Conservation (phyloP, 129 eudicot genomes). For the Saposhnikovia divaricata region DNA sequence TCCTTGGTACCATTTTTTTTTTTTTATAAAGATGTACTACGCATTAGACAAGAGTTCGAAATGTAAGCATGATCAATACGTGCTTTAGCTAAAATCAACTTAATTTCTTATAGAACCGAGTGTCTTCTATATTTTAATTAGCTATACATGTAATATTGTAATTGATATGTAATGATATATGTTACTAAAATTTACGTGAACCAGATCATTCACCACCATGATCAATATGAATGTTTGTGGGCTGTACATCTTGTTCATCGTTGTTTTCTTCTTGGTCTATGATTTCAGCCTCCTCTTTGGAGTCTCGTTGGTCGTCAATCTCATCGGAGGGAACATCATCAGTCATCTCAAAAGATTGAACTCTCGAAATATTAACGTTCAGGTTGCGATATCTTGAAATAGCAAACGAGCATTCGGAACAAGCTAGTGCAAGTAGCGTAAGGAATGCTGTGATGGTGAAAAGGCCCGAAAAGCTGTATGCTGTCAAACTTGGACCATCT, state of each 20-base stretch:
- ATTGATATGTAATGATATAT: background rate
- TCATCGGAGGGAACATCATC: background rate
- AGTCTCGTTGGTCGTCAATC: background rate
- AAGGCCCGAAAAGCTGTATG: slow-evolving; percentile 3
- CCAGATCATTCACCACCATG: background rate
- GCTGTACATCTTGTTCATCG: background rate
- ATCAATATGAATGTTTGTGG: background rate
- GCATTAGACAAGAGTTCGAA: no score
- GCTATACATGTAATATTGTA: no score
- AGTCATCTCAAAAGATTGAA: background rate
- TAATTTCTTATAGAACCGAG: no score
- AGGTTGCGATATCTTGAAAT: background rate
- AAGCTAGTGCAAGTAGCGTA: background rate
- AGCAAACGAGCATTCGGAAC: background rate
- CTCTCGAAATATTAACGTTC: background rate
- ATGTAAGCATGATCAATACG: no score
- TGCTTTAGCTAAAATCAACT: no score
- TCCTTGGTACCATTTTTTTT: no score
- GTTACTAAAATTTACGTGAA: background rate
- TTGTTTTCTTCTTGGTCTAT: background rate
- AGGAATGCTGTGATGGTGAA: slow-evolving; percentile 6
- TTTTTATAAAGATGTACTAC: no score
- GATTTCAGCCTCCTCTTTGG: background rate
- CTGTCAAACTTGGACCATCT: background rate
- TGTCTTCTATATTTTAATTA: no score